phyloP scores from a whole-genome alignment of 2,329 filamentous ascomycete genomes.

The Rhexocercosporidium sp. region DNA sequence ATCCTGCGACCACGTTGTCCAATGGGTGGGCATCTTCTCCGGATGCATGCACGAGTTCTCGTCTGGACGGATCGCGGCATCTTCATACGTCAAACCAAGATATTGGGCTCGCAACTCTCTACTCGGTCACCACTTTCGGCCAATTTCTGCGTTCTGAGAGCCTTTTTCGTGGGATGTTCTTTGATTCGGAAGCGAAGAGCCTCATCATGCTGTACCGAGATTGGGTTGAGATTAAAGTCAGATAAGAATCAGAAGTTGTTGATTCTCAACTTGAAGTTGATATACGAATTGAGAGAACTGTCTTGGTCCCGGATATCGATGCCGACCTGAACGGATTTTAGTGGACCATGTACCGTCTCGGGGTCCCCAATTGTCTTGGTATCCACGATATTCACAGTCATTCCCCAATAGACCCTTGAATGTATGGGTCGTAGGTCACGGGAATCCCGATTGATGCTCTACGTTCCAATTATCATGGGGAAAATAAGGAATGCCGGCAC shows the following conservation, averaged over 20 bases:
- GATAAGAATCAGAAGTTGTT: neutral
- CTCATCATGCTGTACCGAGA: neutral
- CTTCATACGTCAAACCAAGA: slow-evolving; percentile 10
- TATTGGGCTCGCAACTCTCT: slow-evolving; percentile 3
- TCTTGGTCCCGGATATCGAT: slow-evolving; percentile 5
- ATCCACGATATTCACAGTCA: neutral
- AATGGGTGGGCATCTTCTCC: slow-evolving; percentile 9
- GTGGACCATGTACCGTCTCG: neutral
- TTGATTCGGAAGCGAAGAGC: neutral
- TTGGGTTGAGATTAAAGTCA: neutral
- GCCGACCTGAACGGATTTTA: neutral
- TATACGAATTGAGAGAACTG: neutral
- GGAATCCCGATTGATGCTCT: neutral
- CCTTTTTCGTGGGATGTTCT: neutral
- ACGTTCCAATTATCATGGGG: neutral
- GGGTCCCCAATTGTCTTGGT: neutral
- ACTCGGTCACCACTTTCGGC: neutral
- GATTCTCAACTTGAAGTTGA: neutral
- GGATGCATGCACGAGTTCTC: slow-evolving; percentile 15
- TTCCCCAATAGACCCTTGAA: neutral
- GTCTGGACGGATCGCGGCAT: slow-evolving; percentile 6
- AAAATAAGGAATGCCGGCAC: neutral
- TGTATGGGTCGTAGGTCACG: neutral
- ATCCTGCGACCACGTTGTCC: slow-evolving; percentile 16
- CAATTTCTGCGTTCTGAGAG: neutral